Base-by-base conservation (phyloP, 352 stramenopile genomes). In the Globisporangium apiculatum region DNA sequence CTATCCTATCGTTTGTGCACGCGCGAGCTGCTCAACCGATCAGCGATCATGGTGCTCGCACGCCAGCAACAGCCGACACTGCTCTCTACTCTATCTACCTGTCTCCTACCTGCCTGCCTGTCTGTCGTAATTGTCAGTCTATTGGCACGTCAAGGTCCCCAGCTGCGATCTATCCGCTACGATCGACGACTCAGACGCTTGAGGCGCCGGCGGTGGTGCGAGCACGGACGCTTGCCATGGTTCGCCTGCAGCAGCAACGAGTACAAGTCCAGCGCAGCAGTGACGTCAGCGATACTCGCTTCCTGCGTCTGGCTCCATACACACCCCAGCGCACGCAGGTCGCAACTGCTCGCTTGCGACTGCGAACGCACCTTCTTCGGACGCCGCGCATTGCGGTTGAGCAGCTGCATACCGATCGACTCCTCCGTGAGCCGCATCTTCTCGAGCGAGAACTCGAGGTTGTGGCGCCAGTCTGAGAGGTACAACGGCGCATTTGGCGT, bases 401-500 rank as follows among this genome's bases (percentile, higher is more conserved):
- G 67, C 55, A 86, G 52, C 49, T 83, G 71, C 46, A 83, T 58
- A 42, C 56, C 69, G 43, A 76, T 69, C 24, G 65, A 58, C 1
- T 60, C 52, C 54, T 71, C 52, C 8, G 52, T 64, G 9, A 74
- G 58, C 37, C 76, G 76, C 73, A 86, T 86, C 11, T 72, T 74
- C 55, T 86, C 76, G 9, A 86, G 56, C 45, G 66, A 70, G 43
- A 84, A 83, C 48, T 84, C 73, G 9, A 86, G 54, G 51, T 76
- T 86, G 49, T 83, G 72, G 48, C 58, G 61, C 67, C 76, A 78
- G 53, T 81, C 77, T 45, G 77, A 76, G 56, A 86, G 59, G 60
- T 86, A 81, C 35, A 66, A 64, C 24, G 72, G 70, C 9, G 70
- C 65, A 37, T 73, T 62, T 11, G 58, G 31, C 1, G 40, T 36